Evolutionary conservation across 768 basidiomycete genomes (phyloP), one percentile per base, ranked within the genome.

Genomic region (Auricularia cornea): DNA sequence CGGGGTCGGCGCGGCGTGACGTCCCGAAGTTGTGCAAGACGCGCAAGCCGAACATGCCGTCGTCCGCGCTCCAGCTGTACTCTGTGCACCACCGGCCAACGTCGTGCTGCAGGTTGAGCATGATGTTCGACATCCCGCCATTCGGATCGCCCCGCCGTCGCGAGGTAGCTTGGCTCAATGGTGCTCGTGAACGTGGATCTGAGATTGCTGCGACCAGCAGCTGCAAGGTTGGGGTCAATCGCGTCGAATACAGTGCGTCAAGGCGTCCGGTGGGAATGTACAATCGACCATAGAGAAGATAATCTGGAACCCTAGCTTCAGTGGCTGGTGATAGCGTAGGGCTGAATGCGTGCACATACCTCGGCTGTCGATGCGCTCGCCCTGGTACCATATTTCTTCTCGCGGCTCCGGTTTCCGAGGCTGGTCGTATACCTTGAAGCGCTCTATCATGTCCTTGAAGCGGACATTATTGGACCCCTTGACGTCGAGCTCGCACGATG

Each of bases 21-120:
- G 29, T 77, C 16, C 94, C 94, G 76, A 97, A 98, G 71, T 98
- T 97, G 71, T 94, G 93, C 59, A 98, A 80, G 20, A 93, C 82
- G 20, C 90, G 83, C 20, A 93, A 73, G 18, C 96, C 96, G 80
- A 87, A 89, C 93, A 98, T 96, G 23, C 88, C 87, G 69, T 98
- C 96, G 67, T 94, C 91, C 1, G 92, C 91, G 67, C 93, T 94
- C 80, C 90, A 98, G 2, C 90, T 90, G 68, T 96, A 98, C 73
- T 98, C 96, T 2, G 90, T 88, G 67, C 92, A 92, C 86, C 90
- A 94, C 67, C 90, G 85, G 3, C 95, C 96, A 10, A 90, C 84
- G 71, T 97, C 94, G 70, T 97, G 94, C 73, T 96, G 94, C 38
- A 98, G 74, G 66, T 84, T 91, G 69, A 98, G 73, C 83, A 97